Evolutionary conservation across 345 rosid genomes (phyloP).

Genomic region (Fremontodendron californicum): DNA sequence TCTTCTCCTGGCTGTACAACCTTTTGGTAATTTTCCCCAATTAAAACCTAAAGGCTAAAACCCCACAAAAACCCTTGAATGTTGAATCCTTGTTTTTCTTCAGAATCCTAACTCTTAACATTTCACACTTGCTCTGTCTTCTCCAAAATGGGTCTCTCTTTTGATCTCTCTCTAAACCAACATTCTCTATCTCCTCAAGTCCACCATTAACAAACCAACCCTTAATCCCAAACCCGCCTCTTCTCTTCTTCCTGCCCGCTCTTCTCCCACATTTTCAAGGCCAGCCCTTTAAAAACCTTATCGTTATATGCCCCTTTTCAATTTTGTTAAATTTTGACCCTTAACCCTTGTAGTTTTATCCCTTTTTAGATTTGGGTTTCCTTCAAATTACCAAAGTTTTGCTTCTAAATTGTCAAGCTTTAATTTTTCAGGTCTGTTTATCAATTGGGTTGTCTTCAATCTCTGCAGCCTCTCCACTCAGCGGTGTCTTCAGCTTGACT

Average conservation of each 20-base stretch:
- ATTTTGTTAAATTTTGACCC: slow-evolving; percentile 4
- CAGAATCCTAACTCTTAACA: slow-evolving; percentile 19
- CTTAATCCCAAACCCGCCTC: slow-evolving; percentile 37
- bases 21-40: background rate
- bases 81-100: too few species aligned
- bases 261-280: slow-evolving; percentile 54
- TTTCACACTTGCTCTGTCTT: background rate
- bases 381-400: background rate
- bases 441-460: slow-evolving; percentile 67
- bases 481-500: slow-evolving; percentile 84
- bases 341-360: background rate
- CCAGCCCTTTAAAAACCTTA: background rate
- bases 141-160: slow-evolving; percentile 58
- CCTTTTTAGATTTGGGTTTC: slow-evolving; percentile 15
- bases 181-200: slow-evolving; percentile 50
- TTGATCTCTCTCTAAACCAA: slow-evolving; percentile 62
- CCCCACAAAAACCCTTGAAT: slow-evolving; percentile 23
- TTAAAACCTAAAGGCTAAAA: background rate
- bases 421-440: slow-evolving; percentile 50
- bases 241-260: slow-evolving; percentile 34
- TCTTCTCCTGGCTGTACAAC: too few species aligned
- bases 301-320: background rate
- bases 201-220: slow-evolving; percentile 50
- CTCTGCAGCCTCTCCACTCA: slow-evolving; percentile 75
- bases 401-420: background rate